A percentile compares a stretch with the other conserved stretches of the same genome.
Conservation (phyloP, 1,139 yeast species). For the Kurtzmaniella natalensis region DNA sequence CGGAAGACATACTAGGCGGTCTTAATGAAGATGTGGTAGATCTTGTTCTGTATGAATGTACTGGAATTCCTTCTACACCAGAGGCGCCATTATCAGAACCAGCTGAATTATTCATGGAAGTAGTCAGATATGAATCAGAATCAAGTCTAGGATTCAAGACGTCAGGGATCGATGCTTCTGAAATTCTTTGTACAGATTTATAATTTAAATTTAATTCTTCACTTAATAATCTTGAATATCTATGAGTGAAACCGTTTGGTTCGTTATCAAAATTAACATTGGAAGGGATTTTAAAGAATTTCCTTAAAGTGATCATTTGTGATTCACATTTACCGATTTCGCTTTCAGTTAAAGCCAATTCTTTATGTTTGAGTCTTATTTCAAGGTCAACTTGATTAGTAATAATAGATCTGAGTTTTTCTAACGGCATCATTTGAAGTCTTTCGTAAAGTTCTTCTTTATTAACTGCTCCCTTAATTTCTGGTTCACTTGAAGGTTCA, state of each 20-base stretch:
- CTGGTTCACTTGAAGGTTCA: background rate
- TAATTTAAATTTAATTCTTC: slow-evolving; percentile 32
- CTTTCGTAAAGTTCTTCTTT: slow-evolving; percentile 18
- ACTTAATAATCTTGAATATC: slow-evolving; percentile 39
- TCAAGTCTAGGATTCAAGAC: background rate
- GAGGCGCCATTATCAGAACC: slow-evolving; percentile 6
- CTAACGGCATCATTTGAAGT: slow-evolving; percentile 32
- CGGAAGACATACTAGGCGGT: slow-evolving; percentile 19
- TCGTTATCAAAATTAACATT: slow-evolving; percentile 33
- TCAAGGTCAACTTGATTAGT: slow-evolving; percentile 62
- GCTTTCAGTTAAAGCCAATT: slow-evolving; percentile 51
- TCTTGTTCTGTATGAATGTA: slow-evolving; percentile 41
- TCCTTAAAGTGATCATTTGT: slow-evolving; percentile 50
- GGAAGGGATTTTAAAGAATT: slow-evolving; percentile 48
- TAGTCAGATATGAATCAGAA: background rate
- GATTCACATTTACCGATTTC: slow-evolving; percentile 66
- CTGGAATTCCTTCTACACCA: slow-evolving; percentile 7
- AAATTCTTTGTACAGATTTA: slow-evolving; percentile 10
- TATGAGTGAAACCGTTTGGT: slow-evolving; percentile 48
- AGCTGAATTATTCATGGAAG: background rate
- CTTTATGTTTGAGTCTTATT: slow-evolving; percentile 66
- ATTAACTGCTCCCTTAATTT: slow-evolving; percentile 4
- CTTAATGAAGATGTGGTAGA: slow-evolving; percentile 49
- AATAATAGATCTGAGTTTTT: slow-evolving; percentile 34
- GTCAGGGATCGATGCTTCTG: background rate